Evolutionary conservation across 139 green algal species (phyloP).

Genomic region (Nannochloris sp.): DNA sequence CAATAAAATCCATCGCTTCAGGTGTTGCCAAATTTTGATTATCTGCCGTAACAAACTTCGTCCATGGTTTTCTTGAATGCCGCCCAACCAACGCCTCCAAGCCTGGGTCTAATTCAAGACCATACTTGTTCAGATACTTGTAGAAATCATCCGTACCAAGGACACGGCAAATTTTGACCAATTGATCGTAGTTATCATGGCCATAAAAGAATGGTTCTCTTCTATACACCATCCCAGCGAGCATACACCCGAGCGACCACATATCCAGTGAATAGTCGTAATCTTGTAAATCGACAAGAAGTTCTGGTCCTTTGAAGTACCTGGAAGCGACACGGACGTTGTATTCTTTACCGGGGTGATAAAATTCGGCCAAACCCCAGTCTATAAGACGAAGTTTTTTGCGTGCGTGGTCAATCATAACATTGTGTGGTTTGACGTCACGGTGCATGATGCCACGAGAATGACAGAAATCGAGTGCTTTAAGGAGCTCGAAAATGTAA

Average conservation of each 20-base stretch:
- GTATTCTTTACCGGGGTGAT: constrained; percentile 88
- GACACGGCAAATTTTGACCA: constrained; percentile 96
- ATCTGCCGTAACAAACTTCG: constrained; percentile 86
- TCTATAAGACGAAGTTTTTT: constrained; percentile 94
- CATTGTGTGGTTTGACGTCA: constrained; percentile 78
- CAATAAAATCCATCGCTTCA: constrained; percentile 94
- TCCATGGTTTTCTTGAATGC: constrained; percentile 85
- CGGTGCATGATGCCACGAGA: constrained; percentile 88
- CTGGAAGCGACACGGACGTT: constrained; percentile 94
- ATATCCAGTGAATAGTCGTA: constrained; percentile 99
- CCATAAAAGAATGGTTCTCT: constrained; percentile 99
- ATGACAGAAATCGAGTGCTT: constrained; percentile 93
- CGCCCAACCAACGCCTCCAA: constrained; percentile 79
- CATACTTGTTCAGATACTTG: constrained; percentile 93
- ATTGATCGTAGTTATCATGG: constrained; percentile 98
- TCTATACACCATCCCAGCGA: constrained; percentile 85
- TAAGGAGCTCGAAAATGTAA: constrained; percentile 97
- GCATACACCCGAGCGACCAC: constrained; percentile 86
- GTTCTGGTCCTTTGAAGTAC: constrained; percentile 98
- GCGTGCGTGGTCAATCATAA: constrained; percentile 98
- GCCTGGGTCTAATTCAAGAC: constrained; percentile 92
- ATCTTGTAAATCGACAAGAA: constrained; percentile 96
- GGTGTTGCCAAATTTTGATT: constrained; percentile 91
- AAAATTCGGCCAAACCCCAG: constrained; percentile 99
- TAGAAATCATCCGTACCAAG: constrained; percentile 90